These are phyloP conservation scores for Glonium stellatum DNA, from an alignment of 495 filamentous ascomycete species.

Conservation along the genomic window DNA sequence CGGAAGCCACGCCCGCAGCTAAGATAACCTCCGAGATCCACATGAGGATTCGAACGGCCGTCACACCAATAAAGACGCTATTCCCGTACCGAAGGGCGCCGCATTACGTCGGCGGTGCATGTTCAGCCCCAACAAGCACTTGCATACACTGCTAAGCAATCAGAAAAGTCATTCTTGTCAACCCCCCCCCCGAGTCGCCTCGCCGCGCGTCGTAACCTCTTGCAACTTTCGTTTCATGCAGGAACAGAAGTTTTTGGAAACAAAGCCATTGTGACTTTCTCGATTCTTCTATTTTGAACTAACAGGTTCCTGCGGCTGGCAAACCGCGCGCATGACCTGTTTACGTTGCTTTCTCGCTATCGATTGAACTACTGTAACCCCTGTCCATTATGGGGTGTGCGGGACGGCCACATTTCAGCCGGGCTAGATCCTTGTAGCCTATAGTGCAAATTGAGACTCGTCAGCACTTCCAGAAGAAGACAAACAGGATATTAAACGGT, in stretches of 20 bases:
- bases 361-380: not conserved
- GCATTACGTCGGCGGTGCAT: not conserved
- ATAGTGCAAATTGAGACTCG: not conserved
- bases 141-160: too few species aligned
- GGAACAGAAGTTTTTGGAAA: not conserved
- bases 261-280: not conserved
- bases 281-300: not conserved
- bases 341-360: not conserved
- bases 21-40: not conserved
- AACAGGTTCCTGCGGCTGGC: not conserved
- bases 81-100: not conserved
- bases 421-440: not conserved
- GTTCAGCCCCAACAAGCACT: too few species aligned
- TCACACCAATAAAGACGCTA: not conserved
- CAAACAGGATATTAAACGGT: not conserved
- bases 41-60: not conserved
- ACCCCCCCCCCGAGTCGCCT: not conserved
- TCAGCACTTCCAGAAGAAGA: not conserved
- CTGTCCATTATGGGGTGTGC: not conserved
- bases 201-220: not conserved
- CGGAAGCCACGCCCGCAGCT: not conserved
- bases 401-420: conserved; percentile 1
- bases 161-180: not conserved
- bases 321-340: not conserved
- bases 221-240: conserved; percentile 1